Conservation (phyloP, 805 yeast species). For the Candida nitratophila region DNA sequence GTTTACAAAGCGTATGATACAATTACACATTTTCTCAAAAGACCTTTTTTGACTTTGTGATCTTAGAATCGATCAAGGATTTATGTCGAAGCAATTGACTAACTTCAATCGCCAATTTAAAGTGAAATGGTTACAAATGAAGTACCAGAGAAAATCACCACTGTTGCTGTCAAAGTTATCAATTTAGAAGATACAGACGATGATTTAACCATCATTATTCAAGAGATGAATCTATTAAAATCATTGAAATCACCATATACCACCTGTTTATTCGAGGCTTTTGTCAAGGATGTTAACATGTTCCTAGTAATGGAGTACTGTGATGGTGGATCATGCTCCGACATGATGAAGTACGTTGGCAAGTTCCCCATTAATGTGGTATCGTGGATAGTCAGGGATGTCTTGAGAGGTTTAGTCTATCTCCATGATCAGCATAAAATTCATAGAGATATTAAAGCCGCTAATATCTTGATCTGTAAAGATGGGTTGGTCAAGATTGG, state of each 20-base stretch:
- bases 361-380: slow-evolving; percentile 52
- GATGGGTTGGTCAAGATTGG: slow-evolving; percentile 72
- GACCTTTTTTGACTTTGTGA: no score
- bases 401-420: slow-evolving; percentile 65
- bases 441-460: slow-evolving; percentile 88
- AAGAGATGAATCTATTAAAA: slow-evolving; percentile 73
- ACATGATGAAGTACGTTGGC: slow-evolving; percentile 52
- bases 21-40: no score
- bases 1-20: slow-evolving; percentile 54
- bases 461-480: slow-evolving; percentile 71
- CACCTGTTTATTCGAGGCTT: slow-evolving; percentile 60
- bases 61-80: no score
- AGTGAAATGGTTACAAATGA: slow-evolving; percentile 1
- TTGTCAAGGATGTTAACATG: slow-evolving; percentile 57
- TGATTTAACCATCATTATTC: slow-evolving; percentile 60
- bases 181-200: slow-evolving; percentile 76
- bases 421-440: slow-evolving; percentile 70
- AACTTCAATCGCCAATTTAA: no score
- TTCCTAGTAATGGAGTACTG: slow-evolving; percentile 95
- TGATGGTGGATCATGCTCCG: slow-evolving; percentile 90
- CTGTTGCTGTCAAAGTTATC: slow-evolving; percentile 83
- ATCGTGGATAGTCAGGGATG: slow-evolving; percentile 55
- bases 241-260: slow-evolving; percentile 60
- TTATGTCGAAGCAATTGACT: no score
- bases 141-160: slow-evolving; percentile 24